phyloP scores from a whole-genome alignment of 345 rosid genomes.

The Rhodamnia rubescens region DNA sequence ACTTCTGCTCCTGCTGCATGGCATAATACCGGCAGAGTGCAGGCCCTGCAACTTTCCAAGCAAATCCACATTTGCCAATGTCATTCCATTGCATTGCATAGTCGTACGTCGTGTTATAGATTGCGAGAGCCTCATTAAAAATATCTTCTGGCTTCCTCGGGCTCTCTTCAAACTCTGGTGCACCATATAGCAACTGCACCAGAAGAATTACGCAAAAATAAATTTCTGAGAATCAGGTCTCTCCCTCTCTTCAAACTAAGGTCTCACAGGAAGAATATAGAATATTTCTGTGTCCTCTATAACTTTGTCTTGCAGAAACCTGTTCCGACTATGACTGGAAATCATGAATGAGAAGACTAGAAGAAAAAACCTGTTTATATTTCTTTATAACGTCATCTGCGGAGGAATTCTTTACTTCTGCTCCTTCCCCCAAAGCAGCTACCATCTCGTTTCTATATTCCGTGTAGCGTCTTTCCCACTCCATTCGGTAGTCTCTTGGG shows the following conservation, averaged over 20 bases:
- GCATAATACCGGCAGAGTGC: slow-evolving; percentile 32
- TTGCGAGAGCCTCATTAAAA: slow-evolving; percentile 35
- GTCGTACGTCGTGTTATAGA: slow-evolving; percentile 35
- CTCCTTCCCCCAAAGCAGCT: neutral
- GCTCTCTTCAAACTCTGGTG: slow-evolving; percentile 30
- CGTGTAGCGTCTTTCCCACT: slow-evolving; percentile 22
- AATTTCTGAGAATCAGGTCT: neutral
- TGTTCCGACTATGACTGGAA: neutral
- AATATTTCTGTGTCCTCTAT: neutral
- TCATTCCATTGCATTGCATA: slow-evolving; percentile 8
- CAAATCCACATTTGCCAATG: slow-evolving; percentile 25
- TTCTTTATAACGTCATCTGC: slow-evolving; percentile 18
- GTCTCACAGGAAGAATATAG: neutral
- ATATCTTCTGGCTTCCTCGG: slow-evolving; percentile 31
- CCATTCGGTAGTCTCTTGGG: slow-evolving; percentile 1
- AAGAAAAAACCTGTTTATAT: slow-evolving; percentile 43
- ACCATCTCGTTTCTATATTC: slow-evolving; percentile 44
- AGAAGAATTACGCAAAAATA: neutral
- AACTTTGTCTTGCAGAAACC: neutral
- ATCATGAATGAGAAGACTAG: neutral
- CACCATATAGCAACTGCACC: slow-evolving; percentile 38
- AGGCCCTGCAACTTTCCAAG: slow-evolving; percentile 70
- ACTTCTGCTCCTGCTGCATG: slow-evolving; percentile 3
- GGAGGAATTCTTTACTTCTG: slow-evolving; percentile 1
- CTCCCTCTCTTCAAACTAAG: neutral